Evolutionary conservation across 2,329 filamentous ascomycete genomes (phyloP), one percentile per base, ranked within the genome.

Genomic region (Westerdykella sp.): DNA sequence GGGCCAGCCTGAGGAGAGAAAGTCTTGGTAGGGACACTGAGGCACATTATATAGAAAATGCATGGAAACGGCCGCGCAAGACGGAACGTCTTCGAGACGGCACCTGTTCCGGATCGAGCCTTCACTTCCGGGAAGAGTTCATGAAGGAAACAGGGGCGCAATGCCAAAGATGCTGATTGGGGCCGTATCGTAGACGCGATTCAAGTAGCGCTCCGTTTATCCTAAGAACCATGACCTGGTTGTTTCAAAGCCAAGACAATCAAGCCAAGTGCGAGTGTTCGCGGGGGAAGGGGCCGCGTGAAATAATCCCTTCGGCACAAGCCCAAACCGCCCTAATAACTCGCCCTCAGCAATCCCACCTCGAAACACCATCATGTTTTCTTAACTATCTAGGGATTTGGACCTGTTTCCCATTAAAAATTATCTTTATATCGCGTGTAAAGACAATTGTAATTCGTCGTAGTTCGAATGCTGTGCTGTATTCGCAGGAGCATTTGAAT

Each of bases 1-100:
- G 60, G 63, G 50, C 62, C 63, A 56, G 63, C 63, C 63, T 65
- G 57, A 53, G 52, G 52, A 57, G 48, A 49, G 46, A 59, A 50
- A 51, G 36, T 51, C 36, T 38, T 53, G 23, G 18, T 60, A 58
- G 62, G 59, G 47, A 55, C 47, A 59, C 59, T 63, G 60, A 60
- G 59, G 42, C 39, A 49, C 49, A 66, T 59, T 64, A 66, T 66
- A 63, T 40, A 51, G 51, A 46, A 45, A 40, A 45, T 13, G 38
- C 50, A 43, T 44, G 3, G 51, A 60, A 57, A 60, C 58, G 44
- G 50, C 37, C 44, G 42, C 48, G 25, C 25, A 59, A 60, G 55
- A 54, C 59, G 56, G 57, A 57, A 66, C 61, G 54, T 6, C 43
- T 63, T 56, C 56, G 62, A 60, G 56, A 67, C 63, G 43, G 43